Evolutionary conservation across 495 filamentous ascomycete species (phyloP), one percentile per base, ranked within the genome.

Genomic region (Xylaria bambusicola): DNA sequence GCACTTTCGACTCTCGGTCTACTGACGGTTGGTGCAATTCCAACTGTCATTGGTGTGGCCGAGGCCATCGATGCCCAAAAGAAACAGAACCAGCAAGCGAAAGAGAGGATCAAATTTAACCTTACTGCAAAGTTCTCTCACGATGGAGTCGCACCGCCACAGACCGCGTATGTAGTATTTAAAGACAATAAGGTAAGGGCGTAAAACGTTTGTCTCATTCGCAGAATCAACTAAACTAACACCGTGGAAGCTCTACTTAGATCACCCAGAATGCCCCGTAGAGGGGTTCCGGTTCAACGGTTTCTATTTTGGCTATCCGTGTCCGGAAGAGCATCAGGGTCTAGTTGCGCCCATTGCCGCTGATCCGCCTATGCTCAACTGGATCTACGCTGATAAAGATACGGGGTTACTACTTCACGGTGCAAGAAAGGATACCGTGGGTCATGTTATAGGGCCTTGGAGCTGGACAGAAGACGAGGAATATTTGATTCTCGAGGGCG

Each of bases 361-460:
- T 52, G 80, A 84, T 57, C 82, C 84, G 4, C 84, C 84, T 17
- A 78, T 82, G 75, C 77, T 87, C 26, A 84, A 86, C 73, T 87
- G 84, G 84, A 80, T 87, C 10, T 87, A 82, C 56, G 78, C 83
- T 58, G 82, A 86, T 72, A 76, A 80, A 59, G 80, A 81, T 61
- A 84, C 74, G 27, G 72, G 77, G 53, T 67, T 82, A 62, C 70
- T 86, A 40, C 79, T 78, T 58, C 81, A 85, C 61, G 84, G 82
- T 0, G 71, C 76, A 2, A 75, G 77, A 29, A 73, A 74, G 53
- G 78, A 76, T 44, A 80, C 73, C 52, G 21, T 74, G 63, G 75
- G 76, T 0, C 77, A 86, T 60, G 64, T 77, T 7, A 71, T 82
- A 38, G 83, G 83, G 9, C 82, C 84, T 0, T 86, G 82, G 81